Percentiles rank a stretch among this genome's conserved stretches.
Evolutionary conservation across 345 rosid genomes (phyloP).

Genomic region (Eucalyptus paniculata): DNA sequence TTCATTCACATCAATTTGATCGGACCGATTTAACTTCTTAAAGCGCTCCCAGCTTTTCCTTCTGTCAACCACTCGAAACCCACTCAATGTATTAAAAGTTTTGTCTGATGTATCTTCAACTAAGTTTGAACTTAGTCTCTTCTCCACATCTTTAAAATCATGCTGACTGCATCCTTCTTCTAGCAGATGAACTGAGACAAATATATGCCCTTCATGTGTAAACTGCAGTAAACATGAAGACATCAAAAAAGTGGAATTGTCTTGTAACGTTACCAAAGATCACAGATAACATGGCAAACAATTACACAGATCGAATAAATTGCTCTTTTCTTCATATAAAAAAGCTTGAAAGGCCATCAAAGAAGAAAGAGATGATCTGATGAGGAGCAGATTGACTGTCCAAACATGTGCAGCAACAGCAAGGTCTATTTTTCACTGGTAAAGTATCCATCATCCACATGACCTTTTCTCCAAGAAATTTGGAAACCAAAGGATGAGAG

Average conservation of each 20-base stretch:
- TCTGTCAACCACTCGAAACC: constrained; percentile 67
- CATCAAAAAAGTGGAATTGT: neutral
- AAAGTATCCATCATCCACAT: neutral
- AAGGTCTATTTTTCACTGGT: neutral
- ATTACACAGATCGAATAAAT: neutral
- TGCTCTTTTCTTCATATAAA: neutral
- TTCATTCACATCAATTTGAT: constrained; percentile 12
- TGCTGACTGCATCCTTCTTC: constrained; percentile 38
- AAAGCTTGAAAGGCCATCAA: neutral
- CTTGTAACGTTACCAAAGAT: neutral
- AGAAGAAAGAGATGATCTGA: neutral
- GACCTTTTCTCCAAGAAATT: neutral
- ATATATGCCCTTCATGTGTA: constrained; percentile 73
- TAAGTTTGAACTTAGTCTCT: constrained; percentile 32
- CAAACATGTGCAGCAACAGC: neutral
- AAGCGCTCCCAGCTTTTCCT: constrained; percentile 79
- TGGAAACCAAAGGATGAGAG: neutral
- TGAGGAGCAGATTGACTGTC: neutral
- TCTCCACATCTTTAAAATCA: constrained; percentile 37
- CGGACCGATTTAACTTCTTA: constrained; percentile 9
- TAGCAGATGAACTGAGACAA: constrained; percentile 74
- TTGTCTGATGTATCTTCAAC: constrained; percentile 16
- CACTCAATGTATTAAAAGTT: constrained; percentile 45
- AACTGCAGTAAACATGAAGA: constrained; percentile 35
- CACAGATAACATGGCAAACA: neutral